These are phyloP conservation scores for Phlebiopsis flavidoalba DNA, from an alignment of 768 basidiomycete species.

Conservation along the genomic window DNA sequence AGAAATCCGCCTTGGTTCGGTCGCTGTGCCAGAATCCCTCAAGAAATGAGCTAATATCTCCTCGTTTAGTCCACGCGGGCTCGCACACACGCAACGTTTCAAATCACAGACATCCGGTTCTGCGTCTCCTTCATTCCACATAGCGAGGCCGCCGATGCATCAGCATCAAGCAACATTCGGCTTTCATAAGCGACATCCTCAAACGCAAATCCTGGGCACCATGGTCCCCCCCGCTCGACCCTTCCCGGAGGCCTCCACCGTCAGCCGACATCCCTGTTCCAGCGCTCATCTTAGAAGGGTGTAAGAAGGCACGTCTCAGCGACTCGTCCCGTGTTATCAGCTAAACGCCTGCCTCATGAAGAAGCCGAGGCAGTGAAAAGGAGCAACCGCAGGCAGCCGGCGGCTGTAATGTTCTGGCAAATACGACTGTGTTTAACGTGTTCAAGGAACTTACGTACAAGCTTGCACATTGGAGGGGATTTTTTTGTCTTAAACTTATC, in stretches of 20 bases:
- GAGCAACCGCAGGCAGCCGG: slow-evolving; percentile 12
- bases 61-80: slow-evolving; percentile 33
- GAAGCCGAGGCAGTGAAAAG: slow-evolving; percentile 13
- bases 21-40: neutral
- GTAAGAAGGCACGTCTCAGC: slow-evolving; percentile 37
- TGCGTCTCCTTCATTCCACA: slow-evolving; percentile 2
- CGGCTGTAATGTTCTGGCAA: slow-evolving; percentile 24
- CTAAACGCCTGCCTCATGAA: slow-evolving; percentile 6
- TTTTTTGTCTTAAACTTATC: too few relatives aligned
- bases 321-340: slow-evolving; percentile 27
- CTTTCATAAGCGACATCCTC: neutral
- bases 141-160: neutral
- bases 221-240: neutral
- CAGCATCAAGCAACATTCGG: neutral
- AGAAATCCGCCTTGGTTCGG: slow-evolving; percentile 39
- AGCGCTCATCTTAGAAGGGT: slow-evolving; percentile 30
- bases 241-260: slow-evolving; percentile 24
- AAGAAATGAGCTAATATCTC: neutral
- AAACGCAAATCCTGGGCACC: slow-evolving; percentile 7
- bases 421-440: slow-evolving; percentile 29
- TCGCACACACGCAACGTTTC: slow-evolving; percentile 37
- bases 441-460: slow-evolving; percentile 35
- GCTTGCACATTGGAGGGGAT: slow-evolving; percentile 33
- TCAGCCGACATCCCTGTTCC: slow-evolving; percentile 37
- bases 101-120: slow-evolving; percentile 28